Evolutionary conservation across 805 yeast species (phyloP).

Genomic region (Wickerhamomyces hampshirensis): DNA sequence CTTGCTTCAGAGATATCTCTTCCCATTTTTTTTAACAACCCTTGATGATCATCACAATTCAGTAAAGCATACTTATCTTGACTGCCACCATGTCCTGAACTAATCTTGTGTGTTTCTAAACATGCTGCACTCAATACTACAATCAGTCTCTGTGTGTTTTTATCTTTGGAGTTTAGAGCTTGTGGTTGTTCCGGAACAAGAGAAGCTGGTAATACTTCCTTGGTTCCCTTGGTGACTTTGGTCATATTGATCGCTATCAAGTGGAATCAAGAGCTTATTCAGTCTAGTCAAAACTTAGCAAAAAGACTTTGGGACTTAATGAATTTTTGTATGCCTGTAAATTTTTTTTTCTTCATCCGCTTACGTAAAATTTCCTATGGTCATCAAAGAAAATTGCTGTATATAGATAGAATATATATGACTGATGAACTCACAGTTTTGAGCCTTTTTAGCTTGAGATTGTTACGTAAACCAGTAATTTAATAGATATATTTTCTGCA

Average conservation of each 20-base stretch:
- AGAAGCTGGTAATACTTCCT: constrained; percentile 52
- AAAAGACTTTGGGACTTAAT: too few relatives aligned
- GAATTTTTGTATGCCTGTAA: too few relatives aligned
- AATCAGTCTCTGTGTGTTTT: constrained; percentile 76
- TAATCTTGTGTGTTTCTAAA: constrained; percentile 88
- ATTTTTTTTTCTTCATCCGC: too few relatives aligned
- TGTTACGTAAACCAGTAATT: too few relatives aligned
- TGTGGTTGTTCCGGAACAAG: constrained; percentile 85
- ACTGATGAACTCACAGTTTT: too few relatives aligned
- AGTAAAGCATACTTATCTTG: constrained; percentile 91
- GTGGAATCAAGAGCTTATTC: background rate
- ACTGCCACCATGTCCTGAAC: constrained; percentile 61
- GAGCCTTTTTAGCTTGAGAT: too few relatives aligned
- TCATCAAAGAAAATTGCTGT: too few relatives aligned
- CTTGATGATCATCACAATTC: constrained; percentile 98
- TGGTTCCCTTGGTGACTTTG: constrained; percentile 17
- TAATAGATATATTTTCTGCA: too few relatives aligned
- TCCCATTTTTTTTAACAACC: constrained; percentile 89
- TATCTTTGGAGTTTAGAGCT: constrained; percentile 78
- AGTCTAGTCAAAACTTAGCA: background rate
- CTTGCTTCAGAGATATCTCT: constrained; percentile 97
- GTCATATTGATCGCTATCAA: background rate
- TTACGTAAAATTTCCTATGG: too few relatives aligned
- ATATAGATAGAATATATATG: too few relatives aligned
- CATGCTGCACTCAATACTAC: constrained; percentile 97